A percentile compares a stretch with the other conserved stretches of the same genome.
These are phyloP conservation scores for Psidium friedrichsthalianum DNA, from an alignment of 345 rosid genomes.

Conservation along the genomic window DNA sequence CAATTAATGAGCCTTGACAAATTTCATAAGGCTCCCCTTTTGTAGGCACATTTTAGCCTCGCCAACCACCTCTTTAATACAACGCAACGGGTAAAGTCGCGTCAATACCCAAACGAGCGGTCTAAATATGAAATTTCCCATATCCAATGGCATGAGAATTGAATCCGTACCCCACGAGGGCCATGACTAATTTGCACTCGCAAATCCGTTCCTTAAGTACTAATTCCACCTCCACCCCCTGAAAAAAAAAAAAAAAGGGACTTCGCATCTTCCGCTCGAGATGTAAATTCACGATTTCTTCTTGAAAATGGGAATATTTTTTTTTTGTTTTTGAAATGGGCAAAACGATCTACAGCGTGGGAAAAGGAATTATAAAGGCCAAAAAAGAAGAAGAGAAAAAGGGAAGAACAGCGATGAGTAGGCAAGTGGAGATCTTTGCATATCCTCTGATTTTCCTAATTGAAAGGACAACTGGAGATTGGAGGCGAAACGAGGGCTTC, in stretches of 20 bases:
- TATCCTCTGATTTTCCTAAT: no score
- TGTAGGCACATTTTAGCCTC: neutral
- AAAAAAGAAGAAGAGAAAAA: no score
- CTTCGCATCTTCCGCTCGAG: neutral
- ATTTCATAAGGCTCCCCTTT: neutral
- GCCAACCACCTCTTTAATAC: neutral
- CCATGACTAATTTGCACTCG: neutral
- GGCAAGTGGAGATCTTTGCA: no score
- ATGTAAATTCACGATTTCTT: neutral
- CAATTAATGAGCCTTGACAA: neutral
- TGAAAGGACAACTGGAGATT: no score
- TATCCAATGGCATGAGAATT: neutral
- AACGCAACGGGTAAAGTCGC: neutral
- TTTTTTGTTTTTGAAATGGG: no score
- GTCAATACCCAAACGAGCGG: neutral
- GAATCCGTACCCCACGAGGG: neutral
- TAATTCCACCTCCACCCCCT: neutral
- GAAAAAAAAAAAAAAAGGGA: neutral
- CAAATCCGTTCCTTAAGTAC: neutral
- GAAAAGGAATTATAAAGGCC: no score
- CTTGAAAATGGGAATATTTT: neutral
- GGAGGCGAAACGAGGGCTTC: no score
- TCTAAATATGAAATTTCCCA: accelerated
- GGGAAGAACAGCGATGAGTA: no score
- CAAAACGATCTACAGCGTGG: no score